Percentiles rank a stretch among this genome's conserved stretches.
Conservation (phyloP, 192 early-diverging fungal genomes). For the Powellomyces hirtus region DNA sequence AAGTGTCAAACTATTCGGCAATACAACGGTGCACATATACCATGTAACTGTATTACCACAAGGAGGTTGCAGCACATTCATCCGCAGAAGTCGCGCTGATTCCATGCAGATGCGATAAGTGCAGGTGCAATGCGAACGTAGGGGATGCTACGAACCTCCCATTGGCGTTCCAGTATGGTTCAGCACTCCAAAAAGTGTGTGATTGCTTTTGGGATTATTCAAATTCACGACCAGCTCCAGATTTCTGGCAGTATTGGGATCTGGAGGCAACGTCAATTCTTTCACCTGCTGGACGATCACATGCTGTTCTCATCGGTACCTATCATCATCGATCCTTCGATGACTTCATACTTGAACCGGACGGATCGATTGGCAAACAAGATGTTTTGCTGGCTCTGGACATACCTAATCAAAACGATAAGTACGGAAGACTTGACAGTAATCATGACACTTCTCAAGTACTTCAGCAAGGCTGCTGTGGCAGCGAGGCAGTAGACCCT, state of each 20-base stretch:
- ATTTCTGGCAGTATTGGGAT: slow-evolving; percentile 57
- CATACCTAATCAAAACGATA: slow-evolving; percentile 31
- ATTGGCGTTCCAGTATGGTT: slow-evolving; percentile 64
- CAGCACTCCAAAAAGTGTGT: slow-evolving; percentile 60
- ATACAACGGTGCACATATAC: neutral
- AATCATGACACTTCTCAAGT: slow-evolving; percentile 12
- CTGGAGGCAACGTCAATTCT: slow-evolving; percentile 28
- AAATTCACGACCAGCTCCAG: slow-evolving; percentile 62
- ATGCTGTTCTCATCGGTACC: slow-evolving; percentile 13
- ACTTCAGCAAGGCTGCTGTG: slow-evolving; percentile 48
- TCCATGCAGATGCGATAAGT: neutral
- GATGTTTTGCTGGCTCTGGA: slow-evolving; percentile 50
- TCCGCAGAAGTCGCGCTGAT: slow-evolving; percentile 62
- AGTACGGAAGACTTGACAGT: slow-evolving; percentile 1
- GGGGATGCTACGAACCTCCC: slow-evolving; percentile 47
- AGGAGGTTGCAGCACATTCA: slow-evolving; percentile 75
- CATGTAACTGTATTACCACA: slow-evolving; percentile 25
- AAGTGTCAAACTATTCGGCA: neutral
- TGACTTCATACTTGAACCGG: slow-evolving; percentile 55
- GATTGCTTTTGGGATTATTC: slow-evolving; percentile 39
- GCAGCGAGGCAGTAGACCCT: slow-evolving; percentile 60
- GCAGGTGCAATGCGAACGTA: too few species aligned
- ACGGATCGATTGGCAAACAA: slow-evolving; percentile 51
- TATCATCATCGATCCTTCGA: slow-evolving; percentile 48
- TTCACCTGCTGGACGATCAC: neutral